phyloP scores from a whole-genome alignment of 495 filamentous ascomycete species.

The Talaromyces stipitatus region DNA sequence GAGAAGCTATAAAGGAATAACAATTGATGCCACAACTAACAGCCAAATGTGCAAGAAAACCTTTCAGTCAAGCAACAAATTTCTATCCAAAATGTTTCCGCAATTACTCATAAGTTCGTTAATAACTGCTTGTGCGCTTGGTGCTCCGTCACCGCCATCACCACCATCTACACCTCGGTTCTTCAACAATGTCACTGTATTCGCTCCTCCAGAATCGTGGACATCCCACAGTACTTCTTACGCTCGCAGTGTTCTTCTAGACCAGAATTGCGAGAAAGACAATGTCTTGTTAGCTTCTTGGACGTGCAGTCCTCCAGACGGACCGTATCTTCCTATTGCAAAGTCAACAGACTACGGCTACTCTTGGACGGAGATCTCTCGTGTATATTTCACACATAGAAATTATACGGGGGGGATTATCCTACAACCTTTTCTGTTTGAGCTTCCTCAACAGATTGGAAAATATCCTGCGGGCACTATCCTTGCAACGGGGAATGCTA shows the following conservation, averaged over 20 bases:
- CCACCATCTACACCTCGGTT: neutral
- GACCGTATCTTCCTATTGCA: constrained; percentile 45
- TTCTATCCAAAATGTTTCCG: neutral
- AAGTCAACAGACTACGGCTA: constrained; percentile 44
- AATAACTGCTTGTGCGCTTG: neutral
- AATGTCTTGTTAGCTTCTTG: neutral
- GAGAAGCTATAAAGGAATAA: neutral
- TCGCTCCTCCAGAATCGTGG: neutral
- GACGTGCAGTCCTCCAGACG: neutral
- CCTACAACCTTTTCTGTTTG: constrained; percentile 53
- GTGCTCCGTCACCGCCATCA: neutral
- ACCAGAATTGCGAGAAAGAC: neutral
- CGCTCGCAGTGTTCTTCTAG: constrained; percentile 1
- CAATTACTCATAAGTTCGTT: neutral
- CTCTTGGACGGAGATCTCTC: constrained; percentile 46
- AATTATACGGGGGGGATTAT: constrained; percentile 42
- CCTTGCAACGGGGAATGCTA: constrained; percentile 47
- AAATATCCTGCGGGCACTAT: constrained; percentile 46
- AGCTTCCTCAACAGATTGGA: constrained; percentile 44
- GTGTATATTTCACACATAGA: constrained; percentile 46
- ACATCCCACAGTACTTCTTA: neutral
- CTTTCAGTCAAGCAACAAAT: neutral
- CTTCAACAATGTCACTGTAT: neutral
- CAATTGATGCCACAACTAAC: neutral
- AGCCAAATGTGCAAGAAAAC: neutral